Conservation (phyloP, 2,329 filamentous ascomycete genomes). For the Delphinella strobiligena region DNA sequence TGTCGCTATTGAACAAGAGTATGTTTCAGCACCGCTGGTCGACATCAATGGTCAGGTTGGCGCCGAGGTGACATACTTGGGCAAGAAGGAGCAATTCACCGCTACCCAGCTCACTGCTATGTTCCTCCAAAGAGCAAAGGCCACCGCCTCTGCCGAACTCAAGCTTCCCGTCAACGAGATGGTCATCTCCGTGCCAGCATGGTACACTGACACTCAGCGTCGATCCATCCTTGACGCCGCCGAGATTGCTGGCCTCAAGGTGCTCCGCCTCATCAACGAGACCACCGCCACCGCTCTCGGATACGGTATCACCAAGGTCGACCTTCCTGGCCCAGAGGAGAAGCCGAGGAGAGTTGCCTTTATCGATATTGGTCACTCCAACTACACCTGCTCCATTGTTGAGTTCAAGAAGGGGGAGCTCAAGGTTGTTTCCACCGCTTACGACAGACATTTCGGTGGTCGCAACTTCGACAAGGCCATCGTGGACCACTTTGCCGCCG, state of each 20-base stretch:
- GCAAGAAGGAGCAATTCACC: slow-evolving; percentile 93
- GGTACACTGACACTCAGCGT: slow-evolving; percentile 94
- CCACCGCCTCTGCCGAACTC: slow-evolving; percentile 74
- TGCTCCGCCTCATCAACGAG: slow-evolving; percentile 92
- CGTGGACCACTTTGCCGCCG: slow-evolving; percentile 85
- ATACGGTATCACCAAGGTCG: slow-evolving; percentile 95
- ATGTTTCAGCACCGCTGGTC: slow-evolving; percentile 71
- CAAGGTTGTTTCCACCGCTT: slow-evolving; percentile 81
- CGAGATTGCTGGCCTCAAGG: slow-evolving; percentile 86
- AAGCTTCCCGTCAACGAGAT: slow-evolving; percentile 86
- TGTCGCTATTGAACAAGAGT: slow-evolving; percentile 84
- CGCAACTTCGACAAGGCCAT: slow-evolving; percentile 94
- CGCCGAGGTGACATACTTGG: slow-evolving; percentile 83
- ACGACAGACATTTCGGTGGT: slow-evolving; percentile 92
- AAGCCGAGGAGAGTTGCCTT: slow-evolving; percentile 84
- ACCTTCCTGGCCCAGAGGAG: slow-evolving; percentile 80
- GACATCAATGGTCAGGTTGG: slow-evolving; percentile 92
- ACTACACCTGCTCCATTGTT: slow-evolving; percentile 87
- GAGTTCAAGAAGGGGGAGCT: slow-evolving; percentile 97
- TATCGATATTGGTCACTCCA: slow-evolving; percentile 90
- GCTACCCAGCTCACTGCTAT: slow-evolving; percentile 87
- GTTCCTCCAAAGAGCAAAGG: slow-evolving; percentile 90
- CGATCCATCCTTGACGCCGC: slow-evolving; percentile 79
- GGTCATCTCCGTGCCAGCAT: slow-evolving; percentile 86
- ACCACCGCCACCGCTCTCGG: slow-evolving; percentile 92